These are phyloP conservation scores for Picocystis sp. DNA, from an alignment of 163 green algal genomes.

Conservation along the genomic window DNA sequence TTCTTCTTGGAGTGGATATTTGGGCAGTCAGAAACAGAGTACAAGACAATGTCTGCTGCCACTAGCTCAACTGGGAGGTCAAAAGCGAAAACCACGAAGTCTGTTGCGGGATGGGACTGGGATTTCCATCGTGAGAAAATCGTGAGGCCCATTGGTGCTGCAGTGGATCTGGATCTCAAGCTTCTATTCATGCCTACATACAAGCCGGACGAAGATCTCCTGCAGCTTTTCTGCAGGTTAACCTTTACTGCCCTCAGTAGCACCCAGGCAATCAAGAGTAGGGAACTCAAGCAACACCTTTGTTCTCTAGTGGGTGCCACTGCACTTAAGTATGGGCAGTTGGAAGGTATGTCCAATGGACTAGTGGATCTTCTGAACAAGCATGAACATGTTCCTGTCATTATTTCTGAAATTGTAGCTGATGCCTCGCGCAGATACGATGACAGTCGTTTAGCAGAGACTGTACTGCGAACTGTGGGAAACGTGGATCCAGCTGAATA, in stretches of 20 bases:
- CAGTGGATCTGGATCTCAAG: conserved; percentile 34
- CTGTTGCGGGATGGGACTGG: conserved; percentile 41
- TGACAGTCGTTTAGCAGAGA: conserved; percentile 32
- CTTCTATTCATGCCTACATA: conserved; percentile 29
- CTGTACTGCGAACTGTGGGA: conserved; percentile 39
- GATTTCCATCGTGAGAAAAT: conserved; percentile 23
- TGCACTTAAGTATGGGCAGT: conserved; percentile 36
- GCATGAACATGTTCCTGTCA: conserved; percentile 39
- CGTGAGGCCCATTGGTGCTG: conserved; percentile 21
- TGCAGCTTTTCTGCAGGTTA: conserved; percentile 24
- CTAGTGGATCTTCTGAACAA: conserved; percentile 40
- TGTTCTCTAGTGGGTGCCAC: conserved; percentile 24
- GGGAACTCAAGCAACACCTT: conserved; percentile 12
- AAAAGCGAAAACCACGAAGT: conserved; percentile 16
- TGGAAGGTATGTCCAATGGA: conserved; percentile 26
- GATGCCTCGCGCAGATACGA: conserved; percentile 20
- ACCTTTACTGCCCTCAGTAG: conserved; percentile 2
- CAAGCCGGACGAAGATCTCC: conserved; percentile 26
- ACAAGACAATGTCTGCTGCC: neutral
- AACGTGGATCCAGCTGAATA: conserved; percentile 38
- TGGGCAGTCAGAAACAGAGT: neutral
- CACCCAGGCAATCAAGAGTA: conserved; percentile 15
- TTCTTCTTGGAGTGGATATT: conserved; percentile 45
- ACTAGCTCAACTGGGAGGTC: neutral
- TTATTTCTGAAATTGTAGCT: conserved; percentile 35